Base-by-base conservation (phyloP, 2,329 filamentous ascomycete genomes). In the Penicillium sp. region DNA sequence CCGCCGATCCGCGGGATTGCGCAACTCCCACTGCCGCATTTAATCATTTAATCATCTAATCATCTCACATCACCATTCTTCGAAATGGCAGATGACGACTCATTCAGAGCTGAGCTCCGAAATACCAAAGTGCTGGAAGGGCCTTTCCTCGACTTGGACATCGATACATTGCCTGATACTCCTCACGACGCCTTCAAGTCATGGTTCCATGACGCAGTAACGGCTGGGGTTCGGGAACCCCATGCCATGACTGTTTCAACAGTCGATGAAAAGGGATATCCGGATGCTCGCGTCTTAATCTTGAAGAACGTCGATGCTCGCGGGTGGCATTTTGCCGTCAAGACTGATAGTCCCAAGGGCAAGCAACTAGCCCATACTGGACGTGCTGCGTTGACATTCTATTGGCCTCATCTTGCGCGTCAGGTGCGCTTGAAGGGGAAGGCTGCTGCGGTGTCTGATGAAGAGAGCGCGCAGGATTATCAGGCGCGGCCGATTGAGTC, bases 231-330 rank as follows among this genome's bases (percentile, higher is more conserved):
- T 4, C 43, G 26, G 2, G 58, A 60, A 23, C 58, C 58, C 6
- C 58, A 59, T 36, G 55, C 58, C n/a, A 60, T 60, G 58, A 55
- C 56, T 0, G 15, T 59, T 4, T 58, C 58, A 3, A 60, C 56
- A 2, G 51, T 56, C 3, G 56, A 60, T 12, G 29, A 49, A 12
- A 26, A 49, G 17, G 55, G 55, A 13, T 44, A 17, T 12, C 56
- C 58, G 15, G 58, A 60, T 27, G 55, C 56, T 2, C 51, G 55
- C 1, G 51, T 60, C 9, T 45, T 60, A 2, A 60, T 60, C 13
- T 46, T 60, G 2, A 60, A 60, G 21, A 51, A 59, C 12, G 41
- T 60, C 17, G 55, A 60, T 40, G 33, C 20, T 4, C 58, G 53
- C 3, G 58, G 58, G 17, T 60, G 58, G 58, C 55, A 60, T 27